Conservation (phyloP, 371 early-diverging fungal genomes). For the Mortierella sp. region DNA sequence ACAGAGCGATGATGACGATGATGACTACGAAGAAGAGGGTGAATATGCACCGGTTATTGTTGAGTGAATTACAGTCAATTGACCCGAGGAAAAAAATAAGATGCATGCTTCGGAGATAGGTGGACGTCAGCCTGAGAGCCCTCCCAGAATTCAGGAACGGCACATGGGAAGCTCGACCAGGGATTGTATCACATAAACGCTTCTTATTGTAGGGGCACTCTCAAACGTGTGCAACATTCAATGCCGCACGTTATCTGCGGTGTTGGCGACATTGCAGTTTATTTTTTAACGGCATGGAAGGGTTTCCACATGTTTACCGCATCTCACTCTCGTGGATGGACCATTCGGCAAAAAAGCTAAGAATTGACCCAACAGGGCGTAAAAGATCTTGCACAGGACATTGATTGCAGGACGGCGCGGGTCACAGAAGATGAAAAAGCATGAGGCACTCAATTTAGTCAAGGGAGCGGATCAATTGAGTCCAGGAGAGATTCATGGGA, state of each 20-base stretch:
- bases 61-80: no score
- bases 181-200: no score
- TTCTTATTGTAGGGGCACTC: no score
- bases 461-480: no score
- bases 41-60: slow-evolving; percentile 54
- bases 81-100: no score
- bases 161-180: neutral
- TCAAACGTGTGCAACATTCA: neutral
- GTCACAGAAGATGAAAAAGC: no score
- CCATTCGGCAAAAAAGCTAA: neutral
- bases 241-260: neutral
- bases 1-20: slow-evolving; percentile 30
- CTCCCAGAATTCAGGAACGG: neutral
- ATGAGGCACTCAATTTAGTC: no score
- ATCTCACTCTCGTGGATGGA: neutral
- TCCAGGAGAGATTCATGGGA: no score
- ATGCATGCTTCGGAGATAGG: neutral
- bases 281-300: neutral
- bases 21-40: slow-evolving; percentile 51
- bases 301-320: neutral
- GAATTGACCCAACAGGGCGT: neutral
- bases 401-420: no score
- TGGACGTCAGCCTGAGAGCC: neutral
- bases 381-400: no score
- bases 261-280: no score